These are phyloP conservation scores for Sechiopsis laciniata DNA, from an alignment of 306 rosid species.

Conservation along the genomic window DNA sequence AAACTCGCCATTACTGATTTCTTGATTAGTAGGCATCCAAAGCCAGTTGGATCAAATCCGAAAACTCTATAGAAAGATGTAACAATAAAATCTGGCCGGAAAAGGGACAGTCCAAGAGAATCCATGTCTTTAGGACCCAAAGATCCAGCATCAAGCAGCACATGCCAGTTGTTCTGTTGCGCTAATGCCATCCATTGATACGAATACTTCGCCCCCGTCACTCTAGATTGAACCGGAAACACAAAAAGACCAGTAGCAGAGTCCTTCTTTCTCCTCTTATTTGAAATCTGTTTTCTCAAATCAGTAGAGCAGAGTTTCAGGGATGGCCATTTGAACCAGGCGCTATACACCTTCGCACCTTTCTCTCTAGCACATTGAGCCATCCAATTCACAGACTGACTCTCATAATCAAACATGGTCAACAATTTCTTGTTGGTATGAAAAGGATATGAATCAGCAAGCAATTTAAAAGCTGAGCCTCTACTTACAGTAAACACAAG, in stretches of 20 bases:
- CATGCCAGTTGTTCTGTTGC: slow-evolving; percentile 98
- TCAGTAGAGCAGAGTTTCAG: slow-evolving; percentile 88
- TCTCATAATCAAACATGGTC: slow-evolving; percentile 97
- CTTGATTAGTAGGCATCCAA: slow-evolving; percentile 91
- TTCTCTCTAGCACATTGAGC: slow-evolving; percentile 81
- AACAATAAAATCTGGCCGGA: slow-evolving; percentile 88
- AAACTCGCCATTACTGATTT: slow-evolving; percentile 83
- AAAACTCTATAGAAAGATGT: slow-evolving; percentile 95
- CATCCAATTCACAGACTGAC: slow-evolving; percentile 96
- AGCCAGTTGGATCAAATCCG: slow-evolving; percentile 92
- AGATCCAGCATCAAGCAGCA: slow-evolving; percentile 91
- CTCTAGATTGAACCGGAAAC: slow-evolving; percentile 39
- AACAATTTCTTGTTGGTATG: slow-evolving; percentile 77
- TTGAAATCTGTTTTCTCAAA: slow-evolving; percentile 82
- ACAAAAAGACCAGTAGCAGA: slow-evolving; percentile 43
- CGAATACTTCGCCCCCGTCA: slow-evolving; percentile 37
- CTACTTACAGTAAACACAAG: slow-evolving; percentile 95
- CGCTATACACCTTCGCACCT: slow-evolving; percentile 83
- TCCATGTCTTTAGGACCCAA: slow-evolving; percentile 99
- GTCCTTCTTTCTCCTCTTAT: slow-evolving; percentile 84
- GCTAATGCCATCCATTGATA: slow-evolving; percentile 99
- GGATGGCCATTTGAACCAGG: slow-evolving; percentile 98
- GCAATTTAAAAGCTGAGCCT: slow-evolving; percentile 82
- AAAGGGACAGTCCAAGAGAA: slow-evolving; percentile 86
- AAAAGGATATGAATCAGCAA: slow-evolving; percentile 89